phyloP scores from a whole-genome alignment of 2,329 filamentous ascomycete genomes.

The Aspergillus fumigatiaffinis region DNA sequence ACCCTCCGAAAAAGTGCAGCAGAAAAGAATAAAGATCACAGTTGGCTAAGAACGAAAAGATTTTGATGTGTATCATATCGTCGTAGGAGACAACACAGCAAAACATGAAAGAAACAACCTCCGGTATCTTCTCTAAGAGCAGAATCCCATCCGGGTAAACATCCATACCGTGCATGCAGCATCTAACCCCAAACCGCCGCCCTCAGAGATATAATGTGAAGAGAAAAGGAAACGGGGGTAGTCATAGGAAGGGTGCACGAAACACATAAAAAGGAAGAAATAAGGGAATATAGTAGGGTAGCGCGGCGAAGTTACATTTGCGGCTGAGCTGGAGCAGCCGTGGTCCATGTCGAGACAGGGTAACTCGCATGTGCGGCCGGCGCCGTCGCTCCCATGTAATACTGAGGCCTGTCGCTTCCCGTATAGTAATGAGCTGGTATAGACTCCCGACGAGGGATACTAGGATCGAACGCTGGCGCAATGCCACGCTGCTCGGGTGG shows the following conservation, averaged over 20 bases:
- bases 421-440: conserved; percentile 34
- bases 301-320: conserved; percentile 28
- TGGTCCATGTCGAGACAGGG: conserved; percentile 36
- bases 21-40: conserved; percentile 7
- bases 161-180: conserved; percentile 17
- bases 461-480: conserved; percentile 27
- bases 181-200: conserved; percentile 23
- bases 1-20: conserved; percentile 6
- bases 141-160: conserved; percentile 16
- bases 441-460: conserved; percentile 34
- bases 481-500: conserved; percentile 32
- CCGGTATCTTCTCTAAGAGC: conserved; percentile 21
- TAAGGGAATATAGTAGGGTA: conserved; percentile 5
- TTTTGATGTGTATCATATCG: conserved; percentile 17
- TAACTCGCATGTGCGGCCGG: conserved; percentile 31
- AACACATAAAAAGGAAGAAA: conserved; percentile 6
- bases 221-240: conserved; percentile 1
- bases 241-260: conserved; percentile 10
- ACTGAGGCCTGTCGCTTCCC: conserved; percentile 28
- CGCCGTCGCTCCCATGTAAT: conserved; percentile 28
- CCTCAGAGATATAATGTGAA: conserved; percentile 11
- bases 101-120: conserved; percentile 13
- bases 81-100: conserved; percentile 17
- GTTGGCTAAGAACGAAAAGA: conserved; percentile 3
- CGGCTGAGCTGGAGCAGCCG: conserved; percentile 35